phyloP scores from a whole-genome alignment of 169 alveolate species.

The Plasmodium falciparum region DNA sequence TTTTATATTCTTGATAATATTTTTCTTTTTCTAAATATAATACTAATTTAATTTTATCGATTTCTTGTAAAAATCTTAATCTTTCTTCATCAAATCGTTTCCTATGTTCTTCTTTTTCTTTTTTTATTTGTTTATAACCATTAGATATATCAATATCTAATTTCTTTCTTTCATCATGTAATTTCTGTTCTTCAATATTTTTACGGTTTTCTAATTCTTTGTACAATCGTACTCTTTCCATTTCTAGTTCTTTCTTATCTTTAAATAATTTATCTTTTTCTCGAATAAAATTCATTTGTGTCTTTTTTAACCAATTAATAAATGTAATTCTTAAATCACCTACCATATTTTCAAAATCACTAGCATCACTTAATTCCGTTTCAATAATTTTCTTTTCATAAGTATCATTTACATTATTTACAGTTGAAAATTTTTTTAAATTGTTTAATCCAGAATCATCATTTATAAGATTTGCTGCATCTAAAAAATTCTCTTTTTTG shows the following conservation, averaged over 20 bases:
- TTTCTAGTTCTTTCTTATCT: slow-evolving; percentile 81
- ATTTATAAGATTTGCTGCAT: slow-evolving; percentile 18
- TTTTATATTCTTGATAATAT: slow-evolving; percentile 80
- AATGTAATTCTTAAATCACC: slow-evolving; percentile 89
- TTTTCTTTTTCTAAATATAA: slow-evolving; percentile 86
- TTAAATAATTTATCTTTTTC: slow-evolving; percentile 78
- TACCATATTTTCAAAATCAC: slow-evolving; percentile 90
- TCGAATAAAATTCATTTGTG: slow-evolving; percentile 83
- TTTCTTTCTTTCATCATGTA: slow-evolving; percentile 87
- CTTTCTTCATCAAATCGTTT: slow-evolving; percentile 88
- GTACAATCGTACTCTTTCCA: slow-evolving; percentile 78
- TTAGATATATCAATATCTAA: slow-evolving; percentile 86
- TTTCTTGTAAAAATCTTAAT: slow-evolving; percentile 85
- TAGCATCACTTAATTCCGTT: slow-evolving; percentile 76
- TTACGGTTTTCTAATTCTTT: slow-evolving; percentile 76
- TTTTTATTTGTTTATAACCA: slow-evolving; percentile 87
- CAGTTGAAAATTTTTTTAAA: slow-evolving; percentile 24
- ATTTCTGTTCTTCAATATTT: slow-evolving; percentile 41
- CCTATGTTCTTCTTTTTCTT: slow-evolving; percentile 90
- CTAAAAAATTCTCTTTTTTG: slow-evolving; percentile 53
- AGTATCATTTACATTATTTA: slow-evolving; percentile 56
- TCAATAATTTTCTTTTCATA: slow-evolving; percentile 75
- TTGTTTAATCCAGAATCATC: slow-evolving; percentile 51
- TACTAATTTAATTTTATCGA: slow-evolving; percentile 83
- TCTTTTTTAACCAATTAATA: slow-evolving; percentile 89